Percentiles rank a stretch among this genome's conserved stretches.
Evolutionary conservation across 257 asterid genomes (phyloP).

Genomic region (Solanum chiquidenum): DNA sequence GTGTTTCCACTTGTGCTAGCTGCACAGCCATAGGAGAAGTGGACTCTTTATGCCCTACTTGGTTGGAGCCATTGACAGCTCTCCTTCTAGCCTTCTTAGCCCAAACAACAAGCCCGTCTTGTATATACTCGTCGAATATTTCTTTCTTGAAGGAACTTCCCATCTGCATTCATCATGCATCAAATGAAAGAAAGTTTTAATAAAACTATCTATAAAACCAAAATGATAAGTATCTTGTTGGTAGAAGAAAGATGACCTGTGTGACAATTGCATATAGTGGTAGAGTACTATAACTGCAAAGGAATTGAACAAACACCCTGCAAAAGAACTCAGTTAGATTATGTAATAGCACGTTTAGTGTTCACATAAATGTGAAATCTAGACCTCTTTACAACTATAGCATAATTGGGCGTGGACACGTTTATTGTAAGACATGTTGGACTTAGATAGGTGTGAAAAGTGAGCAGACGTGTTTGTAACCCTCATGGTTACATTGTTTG

Average conservation of each 20-base stretch:
- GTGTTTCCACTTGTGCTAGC: background rate
- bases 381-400: background rate
- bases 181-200: background rate
- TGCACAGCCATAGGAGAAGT: background rate
- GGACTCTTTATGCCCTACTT: constrained; percentile 10
- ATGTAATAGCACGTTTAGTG: background rate
- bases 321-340: background rate
- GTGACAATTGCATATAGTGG: constrained; percentile 74
- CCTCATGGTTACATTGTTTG: background rate
- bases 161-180: constrained; percentile 31
- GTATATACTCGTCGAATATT: constrained; percentile 45
- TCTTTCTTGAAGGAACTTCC: constrained; percentile 60
- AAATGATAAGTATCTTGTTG: background rate
- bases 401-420: background rate
- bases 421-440: background rate
- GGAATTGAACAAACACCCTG: constrained; percentile 57
- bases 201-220: background rate
- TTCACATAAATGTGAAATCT: background rate
- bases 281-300: constrained; percentile 79
- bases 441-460: background rate
- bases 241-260: constrained; percentile 29
- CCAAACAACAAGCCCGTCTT: constrained; percentile 49
- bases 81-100: constrained; percentile 42
- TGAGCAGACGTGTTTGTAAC: background rate
- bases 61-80: constrained; percentile 10